A percentile compares a stretch with the other conserved stretches of the same genome.
Evolutionary conservation across 1,139 yeast species (phyloP).

Genomic region (Torulaspora globosa): DNA sequence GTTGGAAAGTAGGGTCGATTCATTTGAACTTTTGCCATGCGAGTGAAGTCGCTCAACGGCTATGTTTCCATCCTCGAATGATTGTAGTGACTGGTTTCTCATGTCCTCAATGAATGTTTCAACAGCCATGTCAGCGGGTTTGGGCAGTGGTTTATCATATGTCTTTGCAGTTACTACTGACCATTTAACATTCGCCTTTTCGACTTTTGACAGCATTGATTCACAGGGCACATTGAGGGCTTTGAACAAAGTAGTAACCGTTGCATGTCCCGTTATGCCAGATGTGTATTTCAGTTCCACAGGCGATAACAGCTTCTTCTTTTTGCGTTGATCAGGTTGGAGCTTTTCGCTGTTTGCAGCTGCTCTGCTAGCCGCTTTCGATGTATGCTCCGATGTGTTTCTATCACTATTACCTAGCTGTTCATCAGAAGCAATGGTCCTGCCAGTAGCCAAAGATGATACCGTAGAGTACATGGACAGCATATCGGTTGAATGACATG

Average conservation of each 20-base stretch:
- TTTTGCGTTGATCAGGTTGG: constrained; percentile 10
- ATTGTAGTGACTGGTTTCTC: constrained; percentile 9
- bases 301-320: constrained; percentile 25
- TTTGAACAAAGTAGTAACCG: constrained; percentile 17
- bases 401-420: neutral
- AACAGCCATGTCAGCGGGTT: constrained; percentile 11
- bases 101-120: constrained; percentile 15
- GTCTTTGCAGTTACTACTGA: constrained; percentile 17
- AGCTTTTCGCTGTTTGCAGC: constrained; percentile 1
- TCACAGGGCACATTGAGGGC: constrained; percentile 12
- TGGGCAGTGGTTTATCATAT: constrained; percentile 25
- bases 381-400: neutral
- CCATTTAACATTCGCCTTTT: constrained; percentile 24
- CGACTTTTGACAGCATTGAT: constrained; percentile 15
- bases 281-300: constrained; percentile 22
- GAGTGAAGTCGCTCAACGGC: constrained; percentile 2
- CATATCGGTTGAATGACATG: constrained; percentile 20
- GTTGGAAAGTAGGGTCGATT: constrained; percentile 5
- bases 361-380: neutral
- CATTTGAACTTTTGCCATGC: neutral
- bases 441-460: constrained; percentile 18
- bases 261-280: constrained; percentile 7
- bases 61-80: constrained; percentile 5
- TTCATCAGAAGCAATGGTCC: constrained; percentile 12
- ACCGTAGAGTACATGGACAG: constrained; percentile 25